phyloP scores from a whole-genome alignment of 2,329 filamentous ascomycete genomes.

The Xylariaceae sp. region DNA sequence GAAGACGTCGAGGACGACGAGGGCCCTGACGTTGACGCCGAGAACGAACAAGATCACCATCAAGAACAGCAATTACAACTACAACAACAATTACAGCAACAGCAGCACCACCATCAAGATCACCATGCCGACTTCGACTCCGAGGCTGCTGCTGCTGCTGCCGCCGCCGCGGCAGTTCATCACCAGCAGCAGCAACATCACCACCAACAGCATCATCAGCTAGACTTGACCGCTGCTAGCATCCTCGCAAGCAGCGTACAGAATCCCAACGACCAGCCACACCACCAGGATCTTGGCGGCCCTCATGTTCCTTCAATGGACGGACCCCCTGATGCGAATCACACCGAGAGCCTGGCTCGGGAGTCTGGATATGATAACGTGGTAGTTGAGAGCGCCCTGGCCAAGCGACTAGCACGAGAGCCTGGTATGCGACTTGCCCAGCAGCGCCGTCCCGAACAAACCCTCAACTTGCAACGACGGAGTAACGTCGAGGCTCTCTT shows the following conservation, averaged over 20 bases:
- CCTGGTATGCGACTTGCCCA: conserved; percentile 55
- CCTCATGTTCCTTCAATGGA: conserved; percentile 31
- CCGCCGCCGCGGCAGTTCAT: conserved; percentile 41
- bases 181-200: conserved; percentile 43
- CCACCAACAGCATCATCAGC: conserved; percentile 42
- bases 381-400: conserved; percentile 59
- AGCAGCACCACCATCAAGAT: conserved; percentile 31
- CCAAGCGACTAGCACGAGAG: conserved; percentile 59
- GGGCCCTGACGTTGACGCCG: conserved; percentile 29
- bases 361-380: conserved; percentile 55
- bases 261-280: conserved; percentile 36
- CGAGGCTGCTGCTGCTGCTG: conserved; percentile 42
- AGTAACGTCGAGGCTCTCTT: conserved; percentile 67
- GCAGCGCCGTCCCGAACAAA: conserved; percentile 60
- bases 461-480: conserved; percentile 60
- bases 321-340: conserved; percentile 35
- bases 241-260: conserved; percentile 42
- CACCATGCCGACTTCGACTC: conserved; percentile 35
- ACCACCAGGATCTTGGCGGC: conserved; percentile 38
- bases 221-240: conserved; percentile 41
- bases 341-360: conserved; percentile 54
- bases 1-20: conserved; percentile 35
- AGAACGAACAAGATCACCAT: conserved; percentile 33
- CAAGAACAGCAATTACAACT: conserved; percentile 30
- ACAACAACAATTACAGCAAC: conserved; percentile 29